phyloP scores from a whole-genome alignment of 1,284 basidiomycete species.

The Ustilago nuda region DNA sequence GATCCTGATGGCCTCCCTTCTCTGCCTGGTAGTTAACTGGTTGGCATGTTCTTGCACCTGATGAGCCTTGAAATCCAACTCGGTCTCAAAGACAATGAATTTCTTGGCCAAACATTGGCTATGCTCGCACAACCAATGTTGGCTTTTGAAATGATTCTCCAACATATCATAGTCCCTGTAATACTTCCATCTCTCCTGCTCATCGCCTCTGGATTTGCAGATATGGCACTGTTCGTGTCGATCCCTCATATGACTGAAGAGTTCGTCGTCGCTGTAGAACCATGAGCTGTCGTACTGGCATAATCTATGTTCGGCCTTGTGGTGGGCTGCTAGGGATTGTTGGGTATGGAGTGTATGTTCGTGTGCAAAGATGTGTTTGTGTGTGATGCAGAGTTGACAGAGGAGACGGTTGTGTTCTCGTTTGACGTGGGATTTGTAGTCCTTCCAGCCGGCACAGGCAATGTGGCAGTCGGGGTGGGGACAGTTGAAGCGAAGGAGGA shows the following conservation, averaged over 20 bases:
- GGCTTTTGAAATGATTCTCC: constrained; percentile 70
- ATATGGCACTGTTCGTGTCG: constrained; percentile 96
- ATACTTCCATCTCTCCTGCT: constrained; percentile 63
- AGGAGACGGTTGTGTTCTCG: constrained; percentile 78
- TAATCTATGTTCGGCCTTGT: constrained; percentile 81
- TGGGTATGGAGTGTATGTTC: constrained; percentile 88
- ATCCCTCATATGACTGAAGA: constrained; percentile 94
- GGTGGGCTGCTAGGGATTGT: constrained; percentile 78
- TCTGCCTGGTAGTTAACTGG: constrained; percentile 82
- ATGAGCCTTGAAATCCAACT: constrained; percentile 91
- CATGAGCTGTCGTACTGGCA: constrained; percentile 91
- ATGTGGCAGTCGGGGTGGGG: constrained; percentile 76
- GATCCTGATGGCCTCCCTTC: constrained; percentile 81
- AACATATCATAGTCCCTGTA: constrained; percentile 63
- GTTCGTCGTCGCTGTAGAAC: constrained; percentile 89
- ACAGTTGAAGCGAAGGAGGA: constrained; percentile 79
- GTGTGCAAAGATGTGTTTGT: constrained; percentile 95
- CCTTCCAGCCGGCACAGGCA: constrained; percentile 86
- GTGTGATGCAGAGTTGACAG: constrained; percentile 87
- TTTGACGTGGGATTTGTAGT: constrained; percentile 83
- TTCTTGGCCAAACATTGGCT: constrained; percentile 83
- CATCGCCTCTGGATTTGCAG: constrained; percentile 72
- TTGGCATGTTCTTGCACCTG: constrained; percentile 86
- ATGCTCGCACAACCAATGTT: constrained; percentile 83
- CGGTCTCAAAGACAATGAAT: constrained; percentile 90